Percentiles rank a stretch among this genome's conserved stretches.
Conservation (phyloP, 805 yeast genomes). For the Tetrapisispora phaffii region DNA sequence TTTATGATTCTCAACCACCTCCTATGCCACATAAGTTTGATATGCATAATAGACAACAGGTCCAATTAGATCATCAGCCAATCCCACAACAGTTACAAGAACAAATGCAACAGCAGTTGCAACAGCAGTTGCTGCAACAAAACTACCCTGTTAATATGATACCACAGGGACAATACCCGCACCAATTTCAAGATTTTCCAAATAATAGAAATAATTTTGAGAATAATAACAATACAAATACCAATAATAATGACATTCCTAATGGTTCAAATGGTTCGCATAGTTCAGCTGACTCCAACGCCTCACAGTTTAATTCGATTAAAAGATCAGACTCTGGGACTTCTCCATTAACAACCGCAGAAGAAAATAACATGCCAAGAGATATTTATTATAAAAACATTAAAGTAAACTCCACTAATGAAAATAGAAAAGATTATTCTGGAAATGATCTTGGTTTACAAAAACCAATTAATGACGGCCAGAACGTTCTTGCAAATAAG, state of each 20-base stretch:
- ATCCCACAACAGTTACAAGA: not conserved
- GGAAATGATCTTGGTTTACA: not conserved
- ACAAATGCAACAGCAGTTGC: constrained; percentile 4
- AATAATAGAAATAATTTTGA: not conserved
- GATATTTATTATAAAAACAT: not conserved
- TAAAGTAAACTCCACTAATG: not conserved
- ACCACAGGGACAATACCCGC: not conserved
- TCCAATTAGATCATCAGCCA: not conserved
- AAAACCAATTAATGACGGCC: not conserved
- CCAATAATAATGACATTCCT: not conserved
- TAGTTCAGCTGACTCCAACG: not conserved
- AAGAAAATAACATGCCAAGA: not conserved
- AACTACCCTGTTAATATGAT: not conserved
- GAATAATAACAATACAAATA: not conserved
- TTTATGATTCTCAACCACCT: constrained; percentile 28
- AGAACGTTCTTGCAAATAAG: not conserved
- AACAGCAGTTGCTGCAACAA: constrained; percentile 9
- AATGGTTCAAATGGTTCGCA: not conserved
- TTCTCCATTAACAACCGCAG: not conserved
- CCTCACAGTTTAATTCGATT: not conserved
- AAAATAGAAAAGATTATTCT: not conserved
- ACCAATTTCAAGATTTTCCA: not conserved
- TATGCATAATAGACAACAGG: constrained; percentile 22
- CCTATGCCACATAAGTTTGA: constrained; percentile 21
- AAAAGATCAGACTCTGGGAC: not conserved